Evolutionary conservation across 164 flowering plant species (phyloP), one percentile per base, ranked within the genome.

Genomic region (Umbilicus rupestris): DNA sequence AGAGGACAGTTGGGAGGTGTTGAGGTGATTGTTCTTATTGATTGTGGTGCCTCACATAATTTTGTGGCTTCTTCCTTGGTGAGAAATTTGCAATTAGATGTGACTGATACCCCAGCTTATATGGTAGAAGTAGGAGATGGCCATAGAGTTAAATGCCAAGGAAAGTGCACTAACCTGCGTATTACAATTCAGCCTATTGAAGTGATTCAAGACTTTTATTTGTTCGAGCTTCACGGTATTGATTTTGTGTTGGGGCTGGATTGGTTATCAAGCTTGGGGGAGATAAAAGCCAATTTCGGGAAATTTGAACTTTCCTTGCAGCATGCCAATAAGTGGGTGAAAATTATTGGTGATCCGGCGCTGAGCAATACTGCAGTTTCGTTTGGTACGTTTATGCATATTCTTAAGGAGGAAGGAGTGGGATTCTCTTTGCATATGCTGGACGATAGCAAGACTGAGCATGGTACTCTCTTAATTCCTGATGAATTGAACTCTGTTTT

Each of bases 21-120:
- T 4, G 20, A 49, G 24, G 57, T 49, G 3, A 12, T 49, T 17
- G 19, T 49, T 3, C 11, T 49, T 4, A 49, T 49, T 49, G 57
- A 49, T 49, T 49, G 57, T 49, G 57, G 57, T 17, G 57, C 57
- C 19, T 49, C 57, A 4, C 57, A 49, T 22, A 49, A 49, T 49
- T 49, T 49, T 16, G 11, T 49, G 5, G n/a, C 57, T 17, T 49
- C 57, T 49, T 17, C 24, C 3, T 4, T 49, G 4, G 57, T 49
- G 3, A 16, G 11, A 6, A 3, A 6, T 3, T 17, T 17, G 19
- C n/a, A 49, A 6, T 49, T 17, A 22, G 7, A 4, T 17, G 57
- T 49, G 7, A 22, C n/a, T 3, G 10, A 6, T 17, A 49, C 57
- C n/a, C 57, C 57, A 3, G 3, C 57, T 6, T 49, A 49, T 22